phyloP scores from a whole-genome alignment of 2,329 filamentous ascomycete species.

The Sarocladiaceae sp. region DNA sequence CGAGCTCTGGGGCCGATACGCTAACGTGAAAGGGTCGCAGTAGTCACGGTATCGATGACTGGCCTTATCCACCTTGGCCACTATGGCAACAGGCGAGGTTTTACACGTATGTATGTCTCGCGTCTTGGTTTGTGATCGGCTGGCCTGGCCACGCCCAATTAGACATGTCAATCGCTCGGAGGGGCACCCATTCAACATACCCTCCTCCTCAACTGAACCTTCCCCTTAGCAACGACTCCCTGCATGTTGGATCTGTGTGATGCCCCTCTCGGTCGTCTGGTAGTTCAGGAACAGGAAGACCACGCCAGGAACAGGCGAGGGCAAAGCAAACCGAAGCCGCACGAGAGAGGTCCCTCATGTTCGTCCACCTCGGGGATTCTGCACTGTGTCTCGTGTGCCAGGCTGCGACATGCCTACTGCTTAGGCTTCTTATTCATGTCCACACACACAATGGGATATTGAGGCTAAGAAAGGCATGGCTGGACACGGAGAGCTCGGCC shows the following conservation, averaged over 20 bases:
- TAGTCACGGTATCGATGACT: background rate
- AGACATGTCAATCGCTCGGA: background rate
- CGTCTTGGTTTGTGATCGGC: background rate
- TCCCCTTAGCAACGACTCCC: conserved; percentile 7
- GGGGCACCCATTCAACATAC: background rate
- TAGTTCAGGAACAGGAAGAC: conserved; percentile 6
- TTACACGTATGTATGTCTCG: background rate
- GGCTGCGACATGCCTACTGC: background rate
- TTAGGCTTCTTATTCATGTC: too few relatives aligned
- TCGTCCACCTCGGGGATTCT: conserved; percentile 1
- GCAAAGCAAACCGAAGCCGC: background rate
- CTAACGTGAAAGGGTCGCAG: background rate
- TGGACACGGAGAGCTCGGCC: background rate
- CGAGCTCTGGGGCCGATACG: conserved; percentile 4
- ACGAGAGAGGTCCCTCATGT: conserved; percentile 4
- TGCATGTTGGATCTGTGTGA: conserved; percentile 6
- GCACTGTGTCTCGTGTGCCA: conserved; percentile 6
- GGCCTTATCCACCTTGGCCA: background rate
- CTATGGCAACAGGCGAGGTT: background rate
- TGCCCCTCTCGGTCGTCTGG: conserved; percentile 8
- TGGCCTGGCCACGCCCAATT: background rate
- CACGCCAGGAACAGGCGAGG: too few relatives aligned
- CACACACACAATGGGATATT: background rate
- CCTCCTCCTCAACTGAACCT: conserved; percentile 7
- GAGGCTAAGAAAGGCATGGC: background rate